phyloP scores from a whole-genome alignment of 352 stramenopile species.

The Pythium folliculosum region DNA sequence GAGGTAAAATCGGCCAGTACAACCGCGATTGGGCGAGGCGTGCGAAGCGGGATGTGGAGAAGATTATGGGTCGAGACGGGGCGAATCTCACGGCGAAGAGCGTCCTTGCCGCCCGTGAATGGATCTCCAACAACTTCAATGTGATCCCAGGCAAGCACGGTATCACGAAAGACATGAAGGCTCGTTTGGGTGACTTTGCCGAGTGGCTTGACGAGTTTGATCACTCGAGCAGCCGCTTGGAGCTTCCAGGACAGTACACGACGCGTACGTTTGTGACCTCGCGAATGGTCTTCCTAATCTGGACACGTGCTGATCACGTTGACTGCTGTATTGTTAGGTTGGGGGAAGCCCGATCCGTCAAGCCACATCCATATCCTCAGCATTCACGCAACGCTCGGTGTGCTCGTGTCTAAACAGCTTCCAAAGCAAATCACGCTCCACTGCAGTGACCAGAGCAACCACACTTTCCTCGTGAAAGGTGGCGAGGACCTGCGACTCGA shows the following conservation, averaged over 20 bases:
- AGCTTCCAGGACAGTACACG: constrained; percentile 83
- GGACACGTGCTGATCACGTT: background rate
- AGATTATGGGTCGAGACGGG: constrained; percentile 70
- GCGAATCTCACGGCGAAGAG: constrained; percentile 53
- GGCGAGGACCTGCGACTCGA: constrained; percentile 91
- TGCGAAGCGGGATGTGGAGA: constrained; percentile 53
- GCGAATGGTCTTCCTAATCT: background rate
- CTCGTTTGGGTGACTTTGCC: constrained; percentile 76
- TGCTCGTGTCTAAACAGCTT: constrained; percentile 83
- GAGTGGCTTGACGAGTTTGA: constrained; percentile 88
- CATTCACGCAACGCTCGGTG: constrained; percentile 71
- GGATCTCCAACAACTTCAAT: constrained; percentile 70
- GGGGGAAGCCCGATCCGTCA: constrained; percentile 67
- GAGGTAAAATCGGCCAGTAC: constrained; percentile 68
- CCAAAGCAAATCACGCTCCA: constrained; percentile 84
- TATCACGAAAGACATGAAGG: constrained; percentile 84
- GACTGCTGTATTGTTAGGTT: constrained; percentile 38
- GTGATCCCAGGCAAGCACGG: constrained; percentile 69
- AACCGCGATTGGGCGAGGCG: constrained; percentile 64
- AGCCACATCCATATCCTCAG: constrained; percentile 71
- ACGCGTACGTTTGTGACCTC: constrained; percentile 38
- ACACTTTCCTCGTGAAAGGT: constrained; percentile 90
- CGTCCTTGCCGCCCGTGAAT: constrained; percentile 58
- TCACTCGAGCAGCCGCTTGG: constrained; percentile 58
- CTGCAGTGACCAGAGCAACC: constrained; percentile 79